Base-by-base conservation (phyloP, 2,329 filamentous ascomycete genomes). In the Phialocephala sp. region DNA sequence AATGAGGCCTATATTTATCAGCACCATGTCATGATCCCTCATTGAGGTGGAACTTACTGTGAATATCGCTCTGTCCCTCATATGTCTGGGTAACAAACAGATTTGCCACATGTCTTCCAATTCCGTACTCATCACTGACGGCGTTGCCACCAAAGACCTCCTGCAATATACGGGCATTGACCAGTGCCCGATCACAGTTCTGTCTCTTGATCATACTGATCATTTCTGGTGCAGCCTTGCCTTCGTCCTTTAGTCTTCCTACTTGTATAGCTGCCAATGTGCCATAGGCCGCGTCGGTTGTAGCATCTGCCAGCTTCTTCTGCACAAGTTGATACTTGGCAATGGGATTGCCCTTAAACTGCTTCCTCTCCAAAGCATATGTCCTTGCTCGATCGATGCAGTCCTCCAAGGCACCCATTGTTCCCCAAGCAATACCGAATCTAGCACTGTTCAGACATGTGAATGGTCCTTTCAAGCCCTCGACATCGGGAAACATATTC, bases 111-210 rank as follows among this genome's bases (percentile, higher is more conserved):
- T 98, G 95, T 69, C 95, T 88, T 18, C 93, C 95, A 75, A 99
- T 97, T 68, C 89, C 89, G 76, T 98, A 99, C 81, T 99, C 95
- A 74, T 99, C 95, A 75, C 93, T 97, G 59, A 95, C 93, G n/a
- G 95, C 95, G 76, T 99, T 99, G 36, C 95, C 95, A 65, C 95
- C 95, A 80, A 99, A 97, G 24, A 99, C 87, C 81, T 99, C 95
- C 79, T 99, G 95, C 67, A 99, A 82, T 76, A 85, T 82, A 71
- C 95, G 85, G 22, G 93, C 89, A 71, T 94, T 93, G 36, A 86
- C 82, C 73, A 99, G 82, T 18, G 95, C 95, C 60, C 90, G 84
- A 79, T 99, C 95, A 79, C 95, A 99, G 80, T 99, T 99, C 81
- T 98, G 94, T 72, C 95, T 85, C 86, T 99, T 99, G 77, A 98